Base-by-base conservation (phyloP, 768 basidiomycete genomes). In the Termitomyces sp. region DNA sequence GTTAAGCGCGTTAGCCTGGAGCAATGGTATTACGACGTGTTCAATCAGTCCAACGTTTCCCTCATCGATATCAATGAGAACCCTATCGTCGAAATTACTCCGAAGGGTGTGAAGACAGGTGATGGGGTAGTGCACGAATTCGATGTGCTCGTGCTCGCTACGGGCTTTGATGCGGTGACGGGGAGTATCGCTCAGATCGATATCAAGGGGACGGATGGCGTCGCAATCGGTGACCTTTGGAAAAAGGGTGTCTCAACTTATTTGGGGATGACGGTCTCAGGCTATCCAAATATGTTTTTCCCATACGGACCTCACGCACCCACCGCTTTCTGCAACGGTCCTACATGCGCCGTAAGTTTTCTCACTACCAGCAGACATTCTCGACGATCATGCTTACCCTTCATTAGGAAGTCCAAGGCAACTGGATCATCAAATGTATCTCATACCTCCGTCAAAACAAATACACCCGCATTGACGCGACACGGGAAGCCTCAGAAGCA, bases 211-310 rank as follows among this genome's bases (percentile, higher is more conserved):
- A 56, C 46, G 13, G 56, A 68, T 47, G 65, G 66, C 0, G 45
- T 41, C 0, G 22, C 46, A 11, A 54, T 66, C 27, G 22, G 53
- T 11, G 65, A 68, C 22, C 66, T 61, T 46, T 68, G 66, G 66
- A 35, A 35, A 13, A 58, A 57, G 23, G 60, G 60, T 1, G 46
- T 65, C 11, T 54, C 59, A 2, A 68, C 64, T 5, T 58, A 66
- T 42, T 54, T 68, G 11, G 66, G 66, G n/a, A 29, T 66, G 60
- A 54, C 58, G 12, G 52, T 43, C 4, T 46, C 61, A 7, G 52
- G 57, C 22, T 68, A 56, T 46, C 66, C 65, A 0, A 68, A 68
- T 42, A 63, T 68, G 64, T 68, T 66, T 53, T 65, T 60, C 50
- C 52, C 56, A 16, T 65, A 64, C 49, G 66, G 65, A 3, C 64